A percentile compares a stretch with the other conserved stretches of the same genome.
These are phyloP conservation scores for Fraxinus cuspidata DNA, from an alignment of 257 asterid species.

Conservation along the genomic window DNA sequence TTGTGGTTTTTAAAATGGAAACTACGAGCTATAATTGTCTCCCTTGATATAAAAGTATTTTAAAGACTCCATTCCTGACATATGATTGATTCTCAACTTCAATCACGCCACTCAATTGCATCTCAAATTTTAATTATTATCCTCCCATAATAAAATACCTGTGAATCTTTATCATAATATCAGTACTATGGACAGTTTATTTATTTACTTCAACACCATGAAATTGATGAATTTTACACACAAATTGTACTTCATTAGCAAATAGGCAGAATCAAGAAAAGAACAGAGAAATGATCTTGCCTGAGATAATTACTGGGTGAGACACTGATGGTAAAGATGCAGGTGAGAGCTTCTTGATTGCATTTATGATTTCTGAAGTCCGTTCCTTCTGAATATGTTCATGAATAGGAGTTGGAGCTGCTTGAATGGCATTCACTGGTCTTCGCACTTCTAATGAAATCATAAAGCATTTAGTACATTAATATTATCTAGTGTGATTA, in stretches of 20 bases:
- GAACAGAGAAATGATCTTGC: conserved; percentile 31
- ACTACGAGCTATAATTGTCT: neutral
- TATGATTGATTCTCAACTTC: neutral
- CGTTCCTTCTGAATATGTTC: conserved; percentile 29
- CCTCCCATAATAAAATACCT: neutral
- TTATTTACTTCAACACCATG: neutral
- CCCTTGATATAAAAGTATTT: neutral
- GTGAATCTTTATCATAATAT: neutral
- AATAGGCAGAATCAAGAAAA: conserved; percentile 6
- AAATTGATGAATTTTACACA: neutral
- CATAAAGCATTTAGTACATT: neutral
- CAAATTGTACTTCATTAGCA: conserved; percentile 3
- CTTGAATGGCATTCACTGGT: neutral
- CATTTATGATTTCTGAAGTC: conserved; percentile 21
- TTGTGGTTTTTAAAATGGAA: too few relatives aligned
- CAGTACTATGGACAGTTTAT: neutral
- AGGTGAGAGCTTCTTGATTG: conserved; percentile 21
- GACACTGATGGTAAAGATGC: conserved; percentile 8
- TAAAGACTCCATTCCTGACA: neutral
- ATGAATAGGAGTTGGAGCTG: conserved; percentile 24
- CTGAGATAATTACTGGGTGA: conserved; percentile 34
- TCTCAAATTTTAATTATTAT: neutral
- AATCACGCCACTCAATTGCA: neutral
- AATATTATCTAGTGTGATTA: neutral
- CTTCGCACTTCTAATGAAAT: neutral